Base-by-base conservation (phyloP, 352 stramenopile genomes). In the Phytophthora citricola region DNA sequence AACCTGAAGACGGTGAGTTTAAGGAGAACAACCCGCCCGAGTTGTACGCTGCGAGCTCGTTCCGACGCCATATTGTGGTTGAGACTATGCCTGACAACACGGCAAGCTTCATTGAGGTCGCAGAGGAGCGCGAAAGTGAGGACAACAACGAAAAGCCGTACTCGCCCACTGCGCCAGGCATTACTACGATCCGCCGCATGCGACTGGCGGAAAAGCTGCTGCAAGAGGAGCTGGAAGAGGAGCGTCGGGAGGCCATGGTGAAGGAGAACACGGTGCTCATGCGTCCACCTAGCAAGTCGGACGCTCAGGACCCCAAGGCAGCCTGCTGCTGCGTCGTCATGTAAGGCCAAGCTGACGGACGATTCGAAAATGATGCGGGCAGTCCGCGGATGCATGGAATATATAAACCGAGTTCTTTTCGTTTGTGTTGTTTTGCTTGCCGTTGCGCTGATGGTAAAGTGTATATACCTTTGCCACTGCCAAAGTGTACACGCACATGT, bases 51-150 rank as follows among this genome's bases (percentile, higher is more conserved):
- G 71, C 75, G 17, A 78, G 55, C 31, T 83, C 74, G 12, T 92
- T 92, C 60, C 70, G 78, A 29, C 76, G 78, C 27, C 79, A 87
- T 55, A 91, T 92, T 63, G 79, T 84, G 32, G 73, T 92, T 29
- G 76, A 91, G 24, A 75, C 78, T 3, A 74, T 79, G 66, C 71
- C 68, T 1, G 73, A 87, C 17, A 90, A 89, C 55, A 70, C 70
- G 48, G 65, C 79, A 6, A 91, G 84, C 58, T 92, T 92, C 45
- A 74, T 92, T 54, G 84, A 92, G 58, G 78, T 78, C 27, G 71
- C 76, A 47, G 64, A 85, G 44, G 64, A 84, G 45, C 67, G 69
- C 34, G 64, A 75, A 26, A 78, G 69, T 40, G 60, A 73, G 20
- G 61, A 72, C 6, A 63, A 65, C 27, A 52, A 32, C 11, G 67